Conservation (phyloP, 768 basidiomycete species). For the Rhodotorula kratochvilovae region DNA sequence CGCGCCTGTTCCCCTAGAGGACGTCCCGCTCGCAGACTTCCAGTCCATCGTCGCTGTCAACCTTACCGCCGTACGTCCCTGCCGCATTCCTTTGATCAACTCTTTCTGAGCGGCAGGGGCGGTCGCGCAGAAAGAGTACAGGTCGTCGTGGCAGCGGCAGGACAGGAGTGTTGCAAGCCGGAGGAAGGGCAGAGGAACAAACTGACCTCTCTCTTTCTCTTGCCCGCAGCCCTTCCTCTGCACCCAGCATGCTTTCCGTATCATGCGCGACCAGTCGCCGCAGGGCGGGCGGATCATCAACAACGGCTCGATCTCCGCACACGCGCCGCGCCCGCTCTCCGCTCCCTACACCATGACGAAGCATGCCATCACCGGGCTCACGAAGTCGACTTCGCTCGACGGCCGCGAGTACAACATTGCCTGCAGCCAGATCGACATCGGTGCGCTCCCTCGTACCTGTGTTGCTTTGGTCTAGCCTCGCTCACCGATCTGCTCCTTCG, state of each 20-base stretch:
- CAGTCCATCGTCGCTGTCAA: conserved; percentile 66
- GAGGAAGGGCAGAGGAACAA: too few species aligned
- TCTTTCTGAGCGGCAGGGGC: too few species aligned
- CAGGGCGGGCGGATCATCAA: conserved; percentile 71
- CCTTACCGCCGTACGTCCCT: conserved; percentile 52
- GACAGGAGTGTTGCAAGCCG: too few species aligned
- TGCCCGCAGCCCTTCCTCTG: conserved; percentile 59
- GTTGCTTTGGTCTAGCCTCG: not conserved
- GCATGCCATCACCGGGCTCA: conserved; percentile 71
- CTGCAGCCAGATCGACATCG: conserved; percentile 77
- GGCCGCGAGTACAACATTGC: conserved; percentile 69
- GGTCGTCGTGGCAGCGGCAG: too few species aligned
- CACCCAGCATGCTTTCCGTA: conserved; percentile 65
- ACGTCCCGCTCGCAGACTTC: conserved; percentile 61
- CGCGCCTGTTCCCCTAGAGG: conserved; percentile 57
- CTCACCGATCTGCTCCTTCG: not conserved
- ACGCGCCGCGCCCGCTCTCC: conserved; percentile 61
- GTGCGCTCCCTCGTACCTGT: conserved; percentile 48
- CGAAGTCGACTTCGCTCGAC: conserved; percentile 71
- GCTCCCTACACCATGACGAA: conserved; percentile 70
- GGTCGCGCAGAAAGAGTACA: too few species aligned
- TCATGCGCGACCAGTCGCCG: conserved; percentile 70
- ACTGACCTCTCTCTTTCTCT: not conserved
- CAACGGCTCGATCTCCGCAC: conserved; percentile 73
- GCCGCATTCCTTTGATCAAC: not conserved